Base-by-base conservation (phyloP, 2,329 filamentous ascomycete species). In the Xylaria sp. region DNA sequence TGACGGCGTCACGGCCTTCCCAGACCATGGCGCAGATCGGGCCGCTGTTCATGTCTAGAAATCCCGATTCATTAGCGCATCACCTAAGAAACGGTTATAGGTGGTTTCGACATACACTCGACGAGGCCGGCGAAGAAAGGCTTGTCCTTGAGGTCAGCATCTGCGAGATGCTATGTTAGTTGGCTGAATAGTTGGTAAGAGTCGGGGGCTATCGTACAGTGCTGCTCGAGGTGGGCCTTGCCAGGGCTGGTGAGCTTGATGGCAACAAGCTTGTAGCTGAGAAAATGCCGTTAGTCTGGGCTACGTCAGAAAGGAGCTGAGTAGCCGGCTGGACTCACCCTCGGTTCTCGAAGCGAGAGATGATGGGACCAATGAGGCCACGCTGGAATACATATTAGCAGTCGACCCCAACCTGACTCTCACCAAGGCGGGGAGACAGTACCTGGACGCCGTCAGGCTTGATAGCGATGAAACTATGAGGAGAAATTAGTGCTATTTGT, bases 381-480 rank as follows among this genome's bases (percentile, higher is more conserved):
- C 96, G 95, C 94, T 98, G 81, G 32, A 60, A 59, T 44, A 51
- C 35, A 65, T 12, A 71, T 74, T 78, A 76, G 73, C 67, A 27
- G 63, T 53, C 37, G 25, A 53, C 65, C 63, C 64, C 44, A 35
- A 48, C 60, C 13, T 18, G 18, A 9, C 25, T 32, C 53, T 32
- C 12, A 25, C 47, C 50, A 60, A 57, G 54, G 69, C 69, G 21
- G 8, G 29, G 44, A n/a, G 4, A 21, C 27, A 37, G 58, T 91
- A 97, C 94, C 91, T 98, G 96, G 86, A 98, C 96, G 84, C 96
- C 96, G 87, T 98, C 96, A 79, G 95, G 96, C 94, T 99, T 99
- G 90, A 99, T 93, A 83, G 96, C 96, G 90, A 98, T 98, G 93
- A 98, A 98, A 88, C 95, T 98, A 80, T 77, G 27, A 48, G 9